Evolutionary conservation across 805 yeast species (phyloP).

Genomic region (Candida ulmi): DNA sequence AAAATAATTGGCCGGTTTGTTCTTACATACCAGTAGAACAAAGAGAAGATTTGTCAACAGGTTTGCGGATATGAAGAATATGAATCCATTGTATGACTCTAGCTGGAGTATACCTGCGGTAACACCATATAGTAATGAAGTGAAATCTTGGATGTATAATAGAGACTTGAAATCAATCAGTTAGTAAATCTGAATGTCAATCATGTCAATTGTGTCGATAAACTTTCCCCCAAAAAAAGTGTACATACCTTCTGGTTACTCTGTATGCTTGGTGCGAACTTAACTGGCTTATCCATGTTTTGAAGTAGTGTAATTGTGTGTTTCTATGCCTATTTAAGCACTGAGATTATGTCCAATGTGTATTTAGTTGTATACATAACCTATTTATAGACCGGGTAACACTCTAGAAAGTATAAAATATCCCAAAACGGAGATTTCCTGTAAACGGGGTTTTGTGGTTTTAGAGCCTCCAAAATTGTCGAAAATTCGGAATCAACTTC

Average conservation of each 20-base stretch:
- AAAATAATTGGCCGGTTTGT: not conserved
- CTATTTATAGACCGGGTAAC: not conserved
- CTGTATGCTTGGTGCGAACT: not conserved
- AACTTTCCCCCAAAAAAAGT: no score
- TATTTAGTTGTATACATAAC: no score
- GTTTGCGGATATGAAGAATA: not conserved
- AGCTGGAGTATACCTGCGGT: not conserved
- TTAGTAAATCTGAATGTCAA: no score
- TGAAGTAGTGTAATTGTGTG: not conserved
- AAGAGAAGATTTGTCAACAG: not conserved
- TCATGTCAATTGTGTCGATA: not conserved
- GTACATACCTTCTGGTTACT: not conserved
- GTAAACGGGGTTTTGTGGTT: no score
- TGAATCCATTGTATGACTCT: not conserved
- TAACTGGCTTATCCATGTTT: conserved; percentile 1
- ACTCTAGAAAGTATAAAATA: no score
- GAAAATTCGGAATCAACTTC: not conserved
- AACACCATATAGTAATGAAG: not conserved
- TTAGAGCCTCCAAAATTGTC: not conserved
- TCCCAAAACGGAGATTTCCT: not conserved
- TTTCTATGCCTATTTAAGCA: no score
- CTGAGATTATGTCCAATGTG: no score
- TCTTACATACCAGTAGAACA: not conserved
- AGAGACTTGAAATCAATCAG: not conserved
- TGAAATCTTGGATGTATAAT: not conserved